phyloP scores from a whole-genome alignment of 768 basidiomycete species.

The Leccinum olivaceopallidum region DNA sequence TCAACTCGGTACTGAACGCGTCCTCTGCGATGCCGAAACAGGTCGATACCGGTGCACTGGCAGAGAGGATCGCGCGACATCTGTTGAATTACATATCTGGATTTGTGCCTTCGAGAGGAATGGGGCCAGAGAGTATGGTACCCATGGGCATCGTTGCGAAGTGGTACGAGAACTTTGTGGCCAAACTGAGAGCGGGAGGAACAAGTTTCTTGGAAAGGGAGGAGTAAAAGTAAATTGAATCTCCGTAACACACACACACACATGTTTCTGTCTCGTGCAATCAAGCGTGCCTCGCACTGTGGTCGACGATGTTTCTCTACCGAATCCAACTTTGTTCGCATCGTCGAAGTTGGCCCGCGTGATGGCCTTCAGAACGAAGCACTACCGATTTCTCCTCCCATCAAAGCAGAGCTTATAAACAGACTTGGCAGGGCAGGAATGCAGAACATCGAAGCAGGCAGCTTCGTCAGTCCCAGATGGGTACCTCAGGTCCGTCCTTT shows the following conservation, averaged over 20 bases:
- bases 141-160: constrained; percentile 63
- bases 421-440: constrained; percentile 69
- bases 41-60: constrained; percentile 19
- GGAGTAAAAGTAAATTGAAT: constrained; percentile 5
- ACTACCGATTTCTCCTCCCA: constrained; percentile 62
- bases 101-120: constrained; percentile 47
- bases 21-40: constrained; percentile 15
- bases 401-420: constrained; percentile 81
- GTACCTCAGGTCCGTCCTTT: constrained; percentile 68
- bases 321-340: constrained; percentile 35
- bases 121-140: constrained; percentile 53
- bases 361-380: constrained; percentile 94
- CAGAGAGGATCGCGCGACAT: constrained; percentile 52
- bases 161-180: constrained; percentile 71
- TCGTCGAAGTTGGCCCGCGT: constrained; percentile 89
- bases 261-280: constrained; percentile 9
- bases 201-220: constrained; percentile 58
- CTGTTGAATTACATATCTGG: constrained; percentile 75
- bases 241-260: constrained; percentile 1
- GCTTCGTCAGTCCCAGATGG: constrained; percentile 93
- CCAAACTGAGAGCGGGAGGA: constrained; percentile 60
- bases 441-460: constrained; percentile 76
- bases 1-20: constrained; percentile 25
- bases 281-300: not conserved
- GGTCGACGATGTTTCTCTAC: constrained; percentile 6